A percentile compares a stretch with the other conserved stretches of the same genome.
Conservation (phyloP, 1,284 basidiomycete genomes). For the Mrakiaceae sp. region DNA sequence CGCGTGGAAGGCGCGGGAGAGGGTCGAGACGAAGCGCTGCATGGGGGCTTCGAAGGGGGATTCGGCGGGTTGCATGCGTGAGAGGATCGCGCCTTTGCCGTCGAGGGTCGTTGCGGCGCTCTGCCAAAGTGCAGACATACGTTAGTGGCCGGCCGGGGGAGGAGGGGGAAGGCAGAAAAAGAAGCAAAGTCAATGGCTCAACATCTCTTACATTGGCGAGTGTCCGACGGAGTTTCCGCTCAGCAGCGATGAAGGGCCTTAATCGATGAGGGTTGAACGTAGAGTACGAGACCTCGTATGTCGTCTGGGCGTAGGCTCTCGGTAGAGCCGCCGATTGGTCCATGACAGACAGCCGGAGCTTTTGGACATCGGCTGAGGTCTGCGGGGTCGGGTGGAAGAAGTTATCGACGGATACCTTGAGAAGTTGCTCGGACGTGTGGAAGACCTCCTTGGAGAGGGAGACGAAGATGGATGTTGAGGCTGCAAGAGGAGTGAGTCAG, state of each 20-base stretch:
- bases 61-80: no score
- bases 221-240: background rate
- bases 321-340: constrained; percentile 1
- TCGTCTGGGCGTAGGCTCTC: constrained; percentile 2
- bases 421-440: constrained; percentile 12
- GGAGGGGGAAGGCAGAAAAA: no score
- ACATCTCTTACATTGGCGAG: background rate
- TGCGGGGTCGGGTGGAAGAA: constrained; percentile 6
- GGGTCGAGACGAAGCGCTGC: background rate
- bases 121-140: no score
- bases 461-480: constrained; percentile 8
- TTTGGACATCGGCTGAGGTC: background rate
- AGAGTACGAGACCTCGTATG: constrained; percentile 7
- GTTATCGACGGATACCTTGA: constrained; percentile 9
- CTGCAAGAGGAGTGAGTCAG: no score
- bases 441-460: constrained; percentile 3
- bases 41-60: constrained; percentile 5
- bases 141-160: no score
- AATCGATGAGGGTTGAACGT: constrained; percentile 7
- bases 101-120: no score
- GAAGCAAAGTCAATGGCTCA: no score
- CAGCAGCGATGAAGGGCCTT: constrained; percentile 6
- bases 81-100: no score
- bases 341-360: background rate
- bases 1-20: constrained; percentile 1